Evolutionary conservation across 2,329 filamentous ascomycete species (phyloP), one percentile per base, ranked within the genome.

Genomic region (Fusarium secorum): DNA sequence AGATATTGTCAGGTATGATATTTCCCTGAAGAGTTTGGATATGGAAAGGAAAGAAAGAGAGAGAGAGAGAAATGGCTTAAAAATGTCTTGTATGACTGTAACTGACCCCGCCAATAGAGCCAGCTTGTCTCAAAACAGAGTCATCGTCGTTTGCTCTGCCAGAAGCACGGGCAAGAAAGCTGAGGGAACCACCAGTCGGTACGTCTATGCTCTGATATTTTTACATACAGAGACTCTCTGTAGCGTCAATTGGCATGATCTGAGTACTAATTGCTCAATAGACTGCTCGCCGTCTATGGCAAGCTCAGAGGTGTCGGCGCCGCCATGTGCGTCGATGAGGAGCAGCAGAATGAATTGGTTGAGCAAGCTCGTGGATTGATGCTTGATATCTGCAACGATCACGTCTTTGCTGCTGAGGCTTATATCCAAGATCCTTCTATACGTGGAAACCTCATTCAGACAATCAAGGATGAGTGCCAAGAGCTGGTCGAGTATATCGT

Each of bases 121-220:
- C 69, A 82, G 85, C 78, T 82, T 97, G 60, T 84, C 84, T 59
- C 84, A 89, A 62, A 90, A 94, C 78, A 91, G 91, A 80, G 90
- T 98, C 71, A 95, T 94, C 61, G 91, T 99, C 62, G 95, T 99
- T 63, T 99, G 96, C 83, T 99, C 96, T 67, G 96, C 96, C 44
- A 88, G 96, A 79, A 98, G 94, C 83, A 96, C 93, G 66, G 95
- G 94, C 70, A 97, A 95, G 79, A 99, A 99, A 84, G 89, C 91
- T 59, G 94, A 97, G 75, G 96, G 96, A 68, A 99, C 96, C 65
- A 99, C 96, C 39, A 98, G 97, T 82, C 89, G 94, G 92, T 95
- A 83, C 88, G 91, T 87, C 52, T 53, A 42, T 30, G 1, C 22
- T 7, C 28, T 33, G 20, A 13, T 22, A 17, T 11, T 33, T 39